phyloP scores from a whole-genome alignment of 2,329 filamentous ascomycete genomes.

The Myriosclerotinia duriaeana region DNA sequence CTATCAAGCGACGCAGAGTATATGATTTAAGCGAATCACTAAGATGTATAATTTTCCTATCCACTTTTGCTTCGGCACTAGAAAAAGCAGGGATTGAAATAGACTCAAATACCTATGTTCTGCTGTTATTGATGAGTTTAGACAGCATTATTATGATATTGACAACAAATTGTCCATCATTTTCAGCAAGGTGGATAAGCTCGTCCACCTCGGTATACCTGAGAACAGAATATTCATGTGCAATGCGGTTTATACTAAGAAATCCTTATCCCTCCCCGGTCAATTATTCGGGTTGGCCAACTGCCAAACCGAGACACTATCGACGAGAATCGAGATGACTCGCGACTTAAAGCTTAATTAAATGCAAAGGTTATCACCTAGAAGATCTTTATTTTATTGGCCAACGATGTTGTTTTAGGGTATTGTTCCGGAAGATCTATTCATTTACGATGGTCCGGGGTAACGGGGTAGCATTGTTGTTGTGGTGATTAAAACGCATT shows the following conservation, averaged over 20 bases:
- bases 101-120: too few relatives aligned
- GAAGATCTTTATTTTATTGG: constrained; percentile 1
- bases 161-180: neutral
- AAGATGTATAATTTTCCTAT: too few relatives aligned
- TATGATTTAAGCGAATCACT: too few relatives aligned
- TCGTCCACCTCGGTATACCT: constrained; percentile 4
- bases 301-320: neutral
- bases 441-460: neutral
- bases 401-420: neutral
- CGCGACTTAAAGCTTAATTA: neutral
- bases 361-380: neutral
- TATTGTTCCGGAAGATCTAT: neutral
- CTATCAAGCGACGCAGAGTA: too few relatives aligned
- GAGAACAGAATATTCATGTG: constrained; percentile 3
- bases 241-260: neutral
- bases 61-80: too few relatives aligned
- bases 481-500: too few relatives aligned
- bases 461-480: too few relatives aligned
- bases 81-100: too few relatives aligned
- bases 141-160: too few relatives aligned
- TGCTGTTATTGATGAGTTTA: too few relatives aligned
- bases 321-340: neutral
- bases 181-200: constrained; percentile 2
- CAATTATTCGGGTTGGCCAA: neutral
- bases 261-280: neutral